Evolutionary conservation across 805 yeast genomes (phyloP).

Genomic region (Suhomyces kilbournensis): DNA sequence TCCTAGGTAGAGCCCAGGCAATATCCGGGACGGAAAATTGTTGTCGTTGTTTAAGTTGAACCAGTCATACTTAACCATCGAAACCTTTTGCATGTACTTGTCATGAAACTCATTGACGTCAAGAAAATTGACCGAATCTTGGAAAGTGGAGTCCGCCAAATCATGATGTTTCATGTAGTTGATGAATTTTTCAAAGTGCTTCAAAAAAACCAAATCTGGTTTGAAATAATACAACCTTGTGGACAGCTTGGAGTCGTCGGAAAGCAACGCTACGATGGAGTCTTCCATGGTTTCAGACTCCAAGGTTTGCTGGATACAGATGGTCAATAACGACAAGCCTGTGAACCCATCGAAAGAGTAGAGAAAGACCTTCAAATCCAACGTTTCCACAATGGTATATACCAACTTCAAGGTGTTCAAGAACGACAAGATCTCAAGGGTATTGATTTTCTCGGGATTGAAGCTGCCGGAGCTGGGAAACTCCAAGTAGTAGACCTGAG

Average conservation of each 20-base stretch:
- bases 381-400: conserved; percentile 15
- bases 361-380: conserved; percentile 23
- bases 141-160: not conserved
- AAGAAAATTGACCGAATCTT: conserved; percentile 1
- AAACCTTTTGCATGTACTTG: conserved; percentile 6
- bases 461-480: conserved; percentile 32
- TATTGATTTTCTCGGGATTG: conserved; percentile 17
- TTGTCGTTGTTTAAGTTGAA: conserved; percentile 28
- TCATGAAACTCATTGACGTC: conserved; percentile 8
- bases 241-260: not conserved
- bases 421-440: conserved; percentile 23
- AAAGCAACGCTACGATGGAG: conserved; percentile 18
- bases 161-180: conserved; percentile 19
- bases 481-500: conserved; percentile 24
- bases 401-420: conserved; percentile 31
- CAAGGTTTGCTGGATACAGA: conserved; percentile 14
- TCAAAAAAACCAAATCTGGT: conserved; percentile 27
- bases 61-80: conserved; percentile 26
- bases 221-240: conserved; percentile 29
- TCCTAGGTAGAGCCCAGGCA: conserved; percentile 29
- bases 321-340: conserved; percentile 26
- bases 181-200: conserved; percentile 28
- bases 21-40: conserved; percentile 34
- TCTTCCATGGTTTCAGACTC: conserved; percentile 21
- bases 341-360: conserved; percentile 40